Base-by-base conservation (phyloP, 2,329 filamentous ascomycete genomes). In the Didymella pomorum region DNA sequence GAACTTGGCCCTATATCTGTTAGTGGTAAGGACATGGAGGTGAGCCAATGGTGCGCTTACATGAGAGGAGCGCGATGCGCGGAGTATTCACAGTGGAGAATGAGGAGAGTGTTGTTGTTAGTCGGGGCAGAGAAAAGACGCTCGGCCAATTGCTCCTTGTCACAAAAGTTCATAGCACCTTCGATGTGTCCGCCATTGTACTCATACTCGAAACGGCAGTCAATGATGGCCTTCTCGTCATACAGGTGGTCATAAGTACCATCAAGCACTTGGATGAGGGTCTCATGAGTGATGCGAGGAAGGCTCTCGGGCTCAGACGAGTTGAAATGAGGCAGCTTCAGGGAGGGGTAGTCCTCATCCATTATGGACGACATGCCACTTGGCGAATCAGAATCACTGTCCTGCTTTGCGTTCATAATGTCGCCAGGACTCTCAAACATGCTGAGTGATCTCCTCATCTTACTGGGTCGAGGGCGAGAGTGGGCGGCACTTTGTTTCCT, bases 11-110 rank as follows among this genome's bases (percentile, higher is more conserved):
- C 82, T 84, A 18, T 2, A 18, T 7, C 25, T 49, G 52, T 77
- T 60, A 76, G 69, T 18, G 18, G 14, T n/a, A 18, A 2, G 8
- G 21, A 8, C 10, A 10, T 12, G 35, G 9, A 23, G 18, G 16
- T 1, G 4, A 28, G 28, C 25, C 25, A 26, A 21, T 21, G 8
- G 21, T 4, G 23, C 42, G 70, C 81, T 75, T 77, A 84, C 90
- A 98, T 98, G 63, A 97, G 89, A 45, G 95, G 95, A 44, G 95
- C 95, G 62, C 95, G 91, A 76, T 98, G 94, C 37, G 92, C 94
- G 31, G 95, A 98, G 79, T 98, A 99, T 80, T 99, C 95, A 85
- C 95, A 99, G 80, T 99, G 95, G 70, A 99, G 92, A 66, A 99
- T 88, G 62, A 99, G 79, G 11, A 97, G 83, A 0, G 93, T 95